Base-by-base conservation (phyloP, 139 green algal species). In the Ostreobium quekettii region DNA sequence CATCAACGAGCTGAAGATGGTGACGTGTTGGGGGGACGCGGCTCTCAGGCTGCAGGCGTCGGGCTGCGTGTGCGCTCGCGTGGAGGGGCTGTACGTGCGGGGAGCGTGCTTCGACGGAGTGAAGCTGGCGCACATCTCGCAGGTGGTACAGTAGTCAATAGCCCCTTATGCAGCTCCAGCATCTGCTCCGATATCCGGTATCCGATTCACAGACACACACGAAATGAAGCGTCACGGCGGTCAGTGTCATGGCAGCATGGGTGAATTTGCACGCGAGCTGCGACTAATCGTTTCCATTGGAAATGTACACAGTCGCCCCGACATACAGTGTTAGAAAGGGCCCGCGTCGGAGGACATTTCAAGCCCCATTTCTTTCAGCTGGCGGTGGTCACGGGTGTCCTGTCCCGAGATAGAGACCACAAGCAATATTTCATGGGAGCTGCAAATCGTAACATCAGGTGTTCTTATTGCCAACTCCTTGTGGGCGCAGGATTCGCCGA, bases 1-100 rank as follows among this genome's bases (percentile, higher is more conserved):
- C 15, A 78, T 94, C 60, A 80, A 88, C 67, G 64, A 56, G 37
- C 76, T 94, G 4, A 75, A 78, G 71, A 67, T 91, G 31, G 73
- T 74, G 31, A 87, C 78, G 15, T 73, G 62, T 60, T 90, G 83
- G 83, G 78, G 42, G 42, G 42, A 86, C 7, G 57, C 62, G 1
- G 62, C n/a, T 1, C 53, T 48, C 28, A 64, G 85, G 53, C 7
- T 15, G 2, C 15, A 48, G 3, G 8, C 26, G 31, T 49, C 64
- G 33, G 74, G 60, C 31, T 6, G 56, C 1, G 39, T 72, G 8
- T 47, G 64, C 4, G 64, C 74, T 36, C 49, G 61, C 19, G 26
- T 86, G 29, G 62, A 49, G 29, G 81, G 80, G 8, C 60, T 88
- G 48, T 31, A 76, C 56, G 35, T 83, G 38, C 71, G 80, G 64